These are phyloP conservation scores for Pseudogymnoascus sp. DNA, from an alignment of 2,329 filamentous ascomycete species.

Conservation along the genomic window DNA sequence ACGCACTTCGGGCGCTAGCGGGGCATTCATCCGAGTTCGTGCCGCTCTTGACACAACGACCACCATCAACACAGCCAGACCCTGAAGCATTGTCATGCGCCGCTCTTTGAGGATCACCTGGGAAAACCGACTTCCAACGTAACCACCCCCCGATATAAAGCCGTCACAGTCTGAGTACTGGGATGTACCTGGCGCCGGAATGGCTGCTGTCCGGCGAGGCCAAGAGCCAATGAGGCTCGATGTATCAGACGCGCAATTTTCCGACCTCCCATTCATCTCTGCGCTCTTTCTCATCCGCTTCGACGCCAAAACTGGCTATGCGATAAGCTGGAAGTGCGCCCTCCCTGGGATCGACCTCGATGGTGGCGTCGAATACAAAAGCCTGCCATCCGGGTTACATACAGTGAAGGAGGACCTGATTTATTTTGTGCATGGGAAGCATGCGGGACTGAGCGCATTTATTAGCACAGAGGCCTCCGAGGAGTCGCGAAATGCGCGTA, in stretches of 20 bases:
- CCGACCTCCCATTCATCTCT: constrained; percentile 53
- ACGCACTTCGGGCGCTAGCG: constrained; percentile 7
- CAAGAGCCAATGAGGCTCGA: constrained; percentile 26
- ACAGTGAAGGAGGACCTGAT: constrained; percentile 80
- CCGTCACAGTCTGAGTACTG: not conserved
- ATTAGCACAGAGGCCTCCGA: constrained; percentile 73
- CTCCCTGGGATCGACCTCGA: constrained; percentile 64
- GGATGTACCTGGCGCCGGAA: constrained; percentile 12
- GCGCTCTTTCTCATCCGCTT: constrained; percentile 86
- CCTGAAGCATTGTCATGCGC: constrained; percentile 1
- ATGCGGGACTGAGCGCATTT: constrained; percentile 88
- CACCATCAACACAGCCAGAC: not conserved
- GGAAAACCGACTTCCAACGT: not conserved
- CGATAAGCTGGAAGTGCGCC: constrained; percentile 78
- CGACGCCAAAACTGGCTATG: constrained; percentile 86
- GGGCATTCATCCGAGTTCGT: not conserved
- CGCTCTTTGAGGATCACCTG: not conserved
- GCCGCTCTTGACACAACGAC: constrained; percentile 5
- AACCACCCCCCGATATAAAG: not conserved
- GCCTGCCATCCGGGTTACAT: constrained; percentile 85
- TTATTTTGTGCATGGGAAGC: constrained; percentile 81
- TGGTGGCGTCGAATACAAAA: constrained; percentile 91
- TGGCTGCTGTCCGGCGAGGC: constrained; percentile 26
- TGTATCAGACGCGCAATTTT: constrained; percentile 16
- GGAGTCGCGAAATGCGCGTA: constrained; percentile 75